Base-by-base conservation (phyloP, 352 stramenopile species). In the Globisporangium spiculum region DNA sequence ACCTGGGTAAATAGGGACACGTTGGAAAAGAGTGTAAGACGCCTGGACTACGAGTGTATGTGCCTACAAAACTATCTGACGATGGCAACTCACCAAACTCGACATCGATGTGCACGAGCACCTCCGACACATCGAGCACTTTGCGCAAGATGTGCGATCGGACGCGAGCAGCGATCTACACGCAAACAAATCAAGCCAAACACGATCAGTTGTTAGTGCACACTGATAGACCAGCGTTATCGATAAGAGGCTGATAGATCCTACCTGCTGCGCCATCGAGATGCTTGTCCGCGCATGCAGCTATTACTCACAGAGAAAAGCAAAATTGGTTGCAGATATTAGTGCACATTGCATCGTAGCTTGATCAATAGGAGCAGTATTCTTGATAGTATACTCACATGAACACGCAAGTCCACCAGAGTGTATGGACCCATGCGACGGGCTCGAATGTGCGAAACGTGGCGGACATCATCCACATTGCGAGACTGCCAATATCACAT, bases 341-440 rank as follows among this genome's bases (percentile, higher is more conserved):
- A 50, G 41, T 50, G 20, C 41, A n/a, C 41, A 50, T 50, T 20
- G 16, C 16, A 60, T 24, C 32, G 16, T 14, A 8, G 9, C 18
- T 12, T 20, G 16, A 16, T 24, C 12, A 34, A 32, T 57, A 32
- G 22, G 24, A n/a, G 12, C 14, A 57, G 3, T n/a, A 27, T 34
- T 27, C 3, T 30, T 1, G 20, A 60, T 18, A 5, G 6, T 12
- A 18, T 50, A 82, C 86, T 65, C 76, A 95, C 88, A 70, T 97
- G 86, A 58, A 95, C 79, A 12, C 88, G 86, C 46, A 97, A 68
- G 57, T 97, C 89, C 18, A 97, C 89, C 3, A 96, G 68, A 1
- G 88, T 94, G 69, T 96, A 97, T 14, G 88, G 87, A 5, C 89
- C 89, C 89, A 97, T 97, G 57, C 88, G 82, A 24, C 89, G 83